Percentiles rank a stretch among this genome's conserved stretches.
Conservation (phyloP, 208 protist genomes). For the Wallacemonas sp. region DNA sequence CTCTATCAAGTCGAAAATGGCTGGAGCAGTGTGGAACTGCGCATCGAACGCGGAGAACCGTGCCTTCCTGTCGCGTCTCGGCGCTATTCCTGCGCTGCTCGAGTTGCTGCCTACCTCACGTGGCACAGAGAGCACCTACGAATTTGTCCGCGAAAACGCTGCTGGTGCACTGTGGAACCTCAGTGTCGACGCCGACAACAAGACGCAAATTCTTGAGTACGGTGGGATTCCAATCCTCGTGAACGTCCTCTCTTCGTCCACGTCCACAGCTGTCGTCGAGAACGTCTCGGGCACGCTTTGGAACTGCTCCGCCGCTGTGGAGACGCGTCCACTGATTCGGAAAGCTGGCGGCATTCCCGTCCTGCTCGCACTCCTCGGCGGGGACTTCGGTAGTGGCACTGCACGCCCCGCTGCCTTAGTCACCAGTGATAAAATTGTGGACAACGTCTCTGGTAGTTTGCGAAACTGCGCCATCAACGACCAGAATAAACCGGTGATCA, state of each 20-base stretch:
- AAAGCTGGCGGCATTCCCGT: conserved; percentile 82
- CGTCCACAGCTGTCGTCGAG: conserved; percentile 78
- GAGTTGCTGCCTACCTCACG: conserved; percentile 59
- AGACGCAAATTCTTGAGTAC: conserved; percentile 86
- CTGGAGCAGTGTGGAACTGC: conserved; percentile 93
- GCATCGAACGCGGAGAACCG: conserved; percentile 91
- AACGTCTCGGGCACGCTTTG: conserved; percentile 91
- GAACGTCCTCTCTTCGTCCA: conserved; percentile 60
- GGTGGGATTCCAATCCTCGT: conserved; percentile 84
- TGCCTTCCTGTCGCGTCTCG: conserved; percentile 78
- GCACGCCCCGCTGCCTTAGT: conserved; percentile 7
- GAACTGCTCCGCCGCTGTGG: conserved; percentile 90
- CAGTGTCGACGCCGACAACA: conserved; percentile 91
- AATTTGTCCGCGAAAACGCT: conserved; percentile 91
- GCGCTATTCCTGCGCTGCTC: conserved; percentile 80
- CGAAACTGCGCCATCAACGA: conserved; percentile 94
- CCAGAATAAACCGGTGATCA: conserved; percentile 87
- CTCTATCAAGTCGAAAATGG: conserved; percentile 92
- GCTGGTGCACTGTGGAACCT: conserved; percentile 92
- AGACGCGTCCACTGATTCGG: conserved; percentile 79
- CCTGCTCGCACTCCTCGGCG: conserved; percentile 64
- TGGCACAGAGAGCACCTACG: conserved; percentile 28
- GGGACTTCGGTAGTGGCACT: background rate
- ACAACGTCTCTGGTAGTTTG: conserved; percentile 89
- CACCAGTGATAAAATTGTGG: conserved; percentile 78